Evolutionary conservation across 2,329 filamentous ascomycete genomes (phyloP), one percentile per base, ranked within the genome.

Genomic region (Aspergillus transmontanensis): DNA sequence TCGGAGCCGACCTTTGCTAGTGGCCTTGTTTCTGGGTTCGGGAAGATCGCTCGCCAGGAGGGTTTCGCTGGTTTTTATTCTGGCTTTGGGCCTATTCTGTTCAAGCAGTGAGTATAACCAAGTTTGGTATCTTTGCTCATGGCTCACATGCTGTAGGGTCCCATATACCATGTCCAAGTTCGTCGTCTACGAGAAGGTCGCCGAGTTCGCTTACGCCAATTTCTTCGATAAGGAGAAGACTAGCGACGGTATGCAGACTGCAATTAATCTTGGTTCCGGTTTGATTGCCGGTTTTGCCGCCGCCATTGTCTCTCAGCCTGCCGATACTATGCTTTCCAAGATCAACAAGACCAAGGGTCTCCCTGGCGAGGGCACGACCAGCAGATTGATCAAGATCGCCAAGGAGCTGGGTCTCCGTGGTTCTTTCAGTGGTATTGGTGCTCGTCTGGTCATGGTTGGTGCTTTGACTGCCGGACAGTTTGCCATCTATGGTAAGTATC

Each of bases 121-220:
- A 11, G 10, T 10, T 14, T 0, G 7, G 6, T 19, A 6, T n/a
- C 1, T n/a, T 16, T 2, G 14, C 39, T 41, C 39, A 41, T 41
- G 39, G 9, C 39, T 41, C 39, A 41, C 19, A n/a, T n/a, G 0
- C 2, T 6, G 7, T 23, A 92, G 90, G 86, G 89, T 96, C 73
- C 92, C 92, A 69, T 96, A 96, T 86, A 96, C 92, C 81, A 94
- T 95, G 90, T 86, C 92, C 86, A 96, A 96, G 86, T 96, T 96
- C 84, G 92, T 94, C 81, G 92, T 94, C 74, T 95, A 88, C 87
- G 92, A 96, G 84, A 94, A 94, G 87, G 90, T 93, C 73, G 84
- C 88, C 73, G 92, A 95, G 84, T 75, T 85, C 71, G 80, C 91
- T 83, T 95, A 89, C 86, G 79, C 82, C 72, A 68, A 76, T 59